Evolutionary conservation across 225 moss, liverwort and hornwort genomes (phyloP).

Genomic region (Antitrichia curtipendula): DNA sequence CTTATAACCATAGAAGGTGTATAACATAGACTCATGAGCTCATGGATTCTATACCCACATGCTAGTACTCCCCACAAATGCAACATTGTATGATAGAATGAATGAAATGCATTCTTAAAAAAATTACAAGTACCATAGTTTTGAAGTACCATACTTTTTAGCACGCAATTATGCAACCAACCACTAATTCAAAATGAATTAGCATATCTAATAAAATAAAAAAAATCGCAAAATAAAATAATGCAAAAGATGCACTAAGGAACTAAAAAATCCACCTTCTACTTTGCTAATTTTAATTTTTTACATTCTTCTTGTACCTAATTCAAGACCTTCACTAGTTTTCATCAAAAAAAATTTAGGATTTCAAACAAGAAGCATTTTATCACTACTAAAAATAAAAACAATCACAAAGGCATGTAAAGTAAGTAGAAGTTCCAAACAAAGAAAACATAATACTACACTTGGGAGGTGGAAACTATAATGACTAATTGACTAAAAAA

Average conservation of each 20-base stretch:
- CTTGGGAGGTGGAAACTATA: too few species aligned
- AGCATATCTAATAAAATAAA: neutral
- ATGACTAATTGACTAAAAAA: too few species aligned
- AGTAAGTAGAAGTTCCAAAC: neutral
- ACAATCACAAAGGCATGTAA: neutral
- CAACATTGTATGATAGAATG: too few species aligned
- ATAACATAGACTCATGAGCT: too few species aligned
- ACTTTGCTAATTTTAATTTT: neutral
- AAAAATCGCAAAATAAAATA: neutral
- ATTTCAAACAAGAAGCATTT: neutral
- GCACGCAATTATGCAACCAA: too few species aligned
- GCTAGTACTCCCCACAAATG: too few species aligned
- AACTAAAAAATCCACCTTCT: accelerated
- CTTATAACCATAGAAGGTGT: too few species aligned
- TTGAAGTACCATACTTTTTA: too few species aligned
- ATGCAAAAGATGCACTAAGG: too few species aligned
- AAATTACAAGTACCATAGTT: too few species aligned
- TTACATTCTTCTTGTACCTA: neutral
- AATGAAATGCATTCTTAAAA: too few species aligned
- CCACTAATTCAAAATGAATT: neutral
- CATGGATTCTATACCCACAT: too few species aligned
- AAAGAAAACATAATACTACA: neutral
- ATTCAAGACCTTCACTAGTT: neutral
- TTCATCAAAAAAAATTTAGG: neutral
- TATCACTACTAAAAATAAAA: neutral